A percentile compares a stretch with the other conserved stretches of the same genome.
Evolutionary conservation across 2,329 filamentous ascomycete species (phyloP).

Genomic region (Sporothrix protearum): DNA sequence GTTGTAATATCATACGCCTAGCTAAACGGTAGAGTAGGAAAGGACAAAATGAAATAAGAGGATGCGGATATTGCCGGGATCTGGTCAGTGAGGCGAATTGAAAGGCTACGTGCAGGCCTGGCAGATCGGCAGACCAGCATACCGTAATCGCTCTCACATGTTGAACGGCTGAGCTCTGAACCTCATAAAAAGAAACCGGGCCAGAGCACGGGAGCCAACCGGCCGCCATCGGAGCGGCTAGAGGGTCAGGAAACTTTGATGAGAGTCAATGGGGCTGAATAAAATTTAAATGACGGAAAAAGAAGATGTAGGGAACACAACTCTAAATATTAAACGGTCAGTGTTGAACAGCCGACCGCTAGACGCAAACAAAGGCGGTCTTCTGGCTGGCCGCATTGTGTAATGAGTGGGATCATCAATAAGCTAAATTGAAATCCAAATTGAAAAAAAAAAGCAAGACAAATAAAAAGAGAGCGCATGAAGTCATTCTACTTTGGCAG

Average conservation of each 20-base stretch:
- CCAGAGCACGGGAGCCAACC: neutral
- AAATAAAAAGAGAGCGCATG: no score
- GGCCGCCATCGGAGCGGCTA: slow-evolving; percentile 6
- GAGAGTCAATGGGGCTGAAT: no score
- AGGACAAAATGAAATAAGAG: neutral
- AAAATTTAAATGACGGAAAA: neutral
- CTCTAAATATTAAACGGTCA: slow-evolving; percentile 14
- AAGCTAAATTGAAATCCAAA: neutral
- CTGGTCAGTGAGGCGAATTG: neutral
- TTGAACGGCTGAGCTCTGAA: neutral
- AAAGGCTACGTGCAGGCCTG: slow-evolving; percentile 12
- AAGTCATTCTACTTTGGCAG: neutral
- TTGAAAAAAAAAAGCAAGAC: neutral
- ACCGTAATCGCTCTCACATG: neutral
- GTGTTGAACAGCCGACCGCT: slow-evolving; percentile 1
- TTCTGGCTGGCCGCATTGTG: slow-evolving; percentile 9
- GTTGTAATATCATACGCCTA: no score
- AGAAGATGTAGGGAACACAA: neutral
- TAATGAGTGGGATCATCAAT: no score
- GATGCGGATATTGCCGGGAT: neutral
- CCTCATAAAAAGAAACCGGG: neutral
- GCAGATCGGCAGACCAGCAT: neutral
- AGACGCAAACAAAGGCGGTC: slow-evolving; percentile 12
- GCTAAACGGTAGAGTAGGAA: no score
- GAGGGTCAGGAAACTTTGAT: no score